These are phyloP conservation scores for Nannochloris sp. DNA, from an alignment of 139 green algal species.

Conservation along the genomic window DNA sequence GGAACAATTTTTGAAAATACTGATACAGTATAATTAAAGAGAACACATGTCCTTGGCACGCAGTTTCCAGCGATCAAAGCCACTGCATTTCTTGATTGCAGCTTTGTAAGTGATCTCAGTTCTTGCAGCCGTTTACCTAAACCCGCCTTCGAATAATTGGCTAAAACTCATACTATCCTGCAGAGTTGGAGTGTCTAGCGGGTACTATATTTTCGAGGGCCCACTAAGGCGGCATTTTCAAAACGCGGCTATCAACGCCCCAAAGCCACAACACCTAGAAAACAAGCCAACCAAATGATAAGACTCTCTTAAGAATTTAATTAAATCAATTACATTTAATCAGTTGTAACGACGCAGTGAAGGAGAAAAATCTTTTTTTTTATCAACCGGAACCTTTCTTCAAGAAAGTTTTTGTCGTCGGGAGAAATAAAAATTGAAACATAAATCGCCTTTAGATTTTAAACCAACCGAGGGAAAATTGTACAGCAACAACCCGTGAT, in stretches of 20 bases:
- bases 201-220: slow-evolving; percentile 5
- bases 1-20: too few species aligned
- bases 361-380: background rate
- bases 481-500: too few species aligned
- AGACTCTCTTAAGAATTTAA: background rate
- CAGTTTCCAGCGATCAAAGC: background rate
- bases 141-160: background rate
- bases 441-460: too few species aligned
- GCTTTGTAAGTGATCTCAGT: background rate
- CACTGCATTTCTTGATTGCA: slow-evolving; percentile 1
- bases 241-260: background rate
- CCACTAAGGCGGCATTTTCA: background rate
- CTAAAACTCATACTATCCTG: background rate
- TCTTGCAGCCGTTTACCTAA: background rate
- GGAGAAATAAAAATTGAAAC: too few species aligned
- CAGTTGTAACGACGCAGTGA: background rate
- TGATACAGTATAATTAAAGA: too few species aligned
- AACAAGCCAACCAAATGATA: background rate
- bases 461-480: too few species aligned
- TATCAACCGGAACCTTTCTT: background rate
- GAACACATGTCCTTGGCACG: background rate
- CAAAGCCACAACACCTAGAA: background rate
- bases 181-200: slow-evolving; percentile 4
- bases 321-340: background rate
- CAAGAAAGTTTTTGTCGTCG: too few species aligned